These are phyloP conservation scores for Scedosporium aurantiacum DNA, from an alignment of 2,329 filamentous ascomycete genomes.

Conservation along the genomic window DNA sequence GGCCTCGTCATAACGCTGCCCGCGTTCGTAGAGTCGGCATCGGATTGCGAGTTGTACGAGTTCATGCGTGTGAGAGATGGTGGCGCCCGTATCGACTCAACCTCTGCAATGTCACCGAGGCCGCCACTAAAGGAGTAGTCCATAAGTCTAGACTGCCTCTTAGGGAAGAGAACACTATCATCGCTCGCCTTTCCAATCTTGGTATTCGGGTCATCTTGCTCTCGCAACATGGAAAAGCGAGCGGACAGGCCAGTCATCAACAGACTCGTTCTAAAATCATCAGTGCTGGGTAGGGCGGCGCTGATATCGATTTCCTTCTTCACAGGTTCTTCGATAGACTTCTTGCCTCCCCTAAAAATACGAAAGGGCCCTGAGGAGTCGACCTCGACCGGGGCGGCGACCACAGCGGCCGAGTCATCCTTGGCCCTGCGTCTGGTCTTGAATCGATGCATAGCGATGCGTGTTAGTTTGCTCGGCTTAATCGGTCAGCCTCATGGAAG, in stretches of 20 bases:
- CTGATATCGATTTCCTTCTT: constrained; percentile 63
- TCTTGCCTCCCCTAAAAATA: constrained; percentile 46
- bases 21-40: constrained; percentile 37
- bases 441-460: constrained; percentile 60
- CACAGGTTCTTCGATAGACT: constrained; percentile 36
- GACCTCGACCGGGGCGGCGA: constrained; percentile 32
- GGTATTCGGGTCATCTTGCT: constrained; percentile 84
- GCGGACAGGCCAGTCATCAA: constrained; percentile 92
- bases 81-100: constrained; percentile 63
- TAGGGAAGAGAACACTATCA: constrained; percentile 80
- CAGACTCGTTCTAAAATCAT: constrained; percentile 91
- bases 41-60: constrained; percentile 60
- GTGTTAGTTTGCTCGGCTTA: background rate
- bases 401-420: constrained; percentile 34
- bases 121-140: constrained; percentile 51
- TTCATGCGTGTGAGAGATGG: constrained; percentile 46
- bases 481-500: background rate
- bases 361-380: constrained; percentile 42
- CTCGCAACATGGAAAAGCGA: constrained; percentile 90
- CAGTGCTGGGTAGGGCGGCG: constrained; percentile 63
- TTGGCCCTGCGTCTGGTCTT: constrained; percentile 60
- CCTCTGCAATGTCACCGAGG: constrained; percentile 80
- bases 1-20: constrained; percentile 74
- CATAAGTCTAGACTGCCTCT: constrained; percentile 65
- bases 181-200: constrained; percentile 90